These are phyloP conservation scores for Colletotrichum karsti DNA, from an alignment of 2,329 filamentous ascomycete genomes.

Conservation along the genomic window DNA sequence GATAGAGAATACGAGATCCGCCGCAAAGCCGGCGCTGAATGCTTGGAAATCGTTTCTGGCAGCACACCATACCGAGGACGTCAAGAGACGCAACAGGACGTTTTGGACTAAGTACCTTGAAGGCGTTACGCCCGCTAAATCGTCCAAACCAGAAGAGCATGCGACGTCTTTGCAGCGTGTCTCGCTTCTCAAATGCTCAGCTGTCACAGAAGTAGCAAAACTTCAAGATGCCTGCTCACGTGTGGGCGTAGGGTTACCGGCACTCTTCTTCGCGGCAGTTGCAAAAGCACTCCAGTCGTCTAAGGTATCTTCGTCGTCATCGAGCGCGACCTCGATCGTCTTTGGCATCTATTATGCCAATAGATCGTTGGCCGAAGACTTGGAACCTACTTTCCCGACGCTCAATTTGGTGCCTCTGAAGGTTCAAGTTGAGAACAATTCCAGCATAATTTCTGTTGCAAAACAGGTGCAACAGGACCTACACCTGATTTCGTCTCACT, in stretches of 20 bases:
- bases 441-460: slow-evolving; percentile 60
- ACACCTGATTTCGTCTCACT: slow-evolving; percentile 62
- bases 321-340: slow-evolving; percentile 53
- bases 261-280: slow-evolving; percentile 78
- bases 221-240: slow-evolving; percentile 45
- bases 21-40: not conserved
- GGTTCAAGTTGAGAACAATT: slow-evolving; percentile 48
- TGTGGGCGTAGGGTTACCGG: slow-evolving; percentile 72
- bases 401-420: slow-evolving; percentile 81
- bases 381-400: slow-evolving; percentile 70
- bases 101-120: slow-evolving; percentile 37
- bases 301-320: not conserved
- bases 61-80: not conserved
- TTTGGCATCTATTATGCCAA: slow-evolving; percentile 89
- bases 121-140: slow-evolving; percentile 29
- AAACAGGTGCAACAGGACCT: slow-evolving; percentile 74
- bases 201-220: slow-evolving; percentile 47
- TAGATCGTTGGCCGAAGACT: slow-evolving; percentile 61
- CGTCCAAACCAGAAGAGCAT: slow-evolving; percentile 2
- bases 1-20: not conserved
- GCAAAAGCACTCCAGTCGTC: slow-evolving; percentile 49
- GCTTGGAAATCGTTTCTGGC: slow-evolving; percentile 8
- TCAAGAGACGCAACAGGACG: not conserved
- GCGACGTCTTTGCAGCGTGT: slow-evolving; percentile 38
- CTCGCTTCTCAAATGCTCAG: slow-evolving; percentile 53